These are phyloP conservation scores for Amphicarpaea edgeworthii DNA, from an alignment of 306 rosid species.

Conservation along the genomic window DNA sequence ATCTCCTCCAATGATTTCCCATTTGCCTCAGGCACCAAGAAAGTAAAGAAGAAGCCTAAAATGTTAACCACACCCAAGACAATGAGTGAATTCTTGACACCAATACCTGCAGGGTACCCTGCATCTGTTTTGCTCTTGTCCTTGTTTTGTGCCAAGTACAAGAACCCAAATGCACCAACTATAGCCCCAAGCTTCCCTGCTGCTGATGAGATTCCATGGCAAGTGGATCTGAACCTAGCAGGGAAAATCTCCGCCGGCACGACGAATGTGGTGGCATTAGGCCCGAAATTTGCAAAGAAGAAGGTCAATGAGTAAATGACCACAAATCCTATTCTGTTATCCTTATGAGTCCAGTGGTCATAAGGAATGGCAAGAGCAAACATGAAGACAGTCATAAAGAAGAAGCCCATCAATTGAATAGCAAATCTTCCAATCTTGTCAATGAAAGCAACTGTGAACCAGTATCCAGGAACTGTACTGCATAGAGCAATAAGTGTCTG, in stretches of 20 bases:
- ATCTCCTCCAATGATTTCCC: conserved; percentile 86
- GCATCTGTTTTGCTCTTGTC: conserved; percentile 74
- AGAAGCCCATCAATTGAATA: conserved; percentile 82
- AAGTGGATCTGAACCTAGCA: conserved; percentile 71
- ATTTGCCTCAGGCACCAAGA: conserved; percentile 81
- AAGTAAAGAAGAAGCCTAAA: conserved; percentile 66
- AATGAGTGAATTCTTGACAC: conserved; percentile 68
- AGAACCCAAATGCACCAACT: conserved; percentile 83
- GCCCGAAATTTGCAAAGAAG: conserved; percentile 84
- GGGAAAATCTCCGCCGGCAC: conserved; percentile 89
- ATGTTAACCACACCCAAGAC: conserved; percentile 63
- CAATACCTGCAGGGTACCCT: conserved; percentile 85
- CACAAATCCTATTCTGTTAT: conserved; percentile 70
- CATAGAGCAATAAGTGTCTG: conserved; percentile 82
- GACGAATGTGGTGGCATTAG: conserved; percentile 85
- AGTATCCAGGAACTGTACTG: conserved; percentile 84
- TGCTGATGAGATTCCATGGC: conserved; percentile 84
- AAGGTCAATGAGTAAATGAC: conserved; percentile 72
- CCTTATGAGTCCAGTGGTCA: conserved; percentile 81
- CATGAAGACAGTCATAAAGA: conserved; percentile 88
- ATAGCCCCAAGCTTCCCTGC: conserved; percentile 82
- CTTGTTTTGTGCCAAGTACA: conserved; percentile 80
- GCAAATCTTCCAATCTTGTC: conserved; percentile 77
- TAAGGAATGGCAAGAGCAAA: conserved; percentile 86
- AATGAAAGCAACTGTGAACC: conserved; percentile 76